Base-by-base conservation (phyloP, 2,329 filamentous ascomycete species). In the Epicoccum sorghinum region DNA sequence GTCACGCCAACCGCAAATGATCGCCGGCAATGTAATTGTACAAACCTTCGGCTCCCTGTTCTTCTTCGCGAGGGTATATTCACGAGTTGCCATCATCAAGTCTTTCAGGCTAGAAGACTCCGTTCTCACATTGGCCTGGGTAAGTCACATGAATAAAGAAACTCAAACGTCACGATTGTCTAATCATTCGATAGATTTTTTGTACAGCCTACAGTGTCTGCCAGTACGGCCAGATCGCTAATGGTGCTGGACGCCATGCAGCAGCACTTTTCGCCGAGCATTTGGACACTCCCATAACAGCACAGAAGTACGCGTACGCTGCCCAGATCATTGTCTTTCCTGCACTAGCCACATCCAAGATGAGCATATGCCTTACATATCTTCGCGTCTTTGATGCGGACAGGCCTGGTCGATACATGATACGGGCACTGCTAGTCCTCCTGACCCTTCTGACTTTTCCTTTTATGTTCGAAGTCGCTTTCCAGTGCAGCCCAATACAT, bases 301-400 rank as follows among this genome's bases (percentile, higher is more conserved):
- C 52, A 6, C 62, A 64, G 35, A 53, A 69, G 32, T 64, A 60
- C 50, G 53, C 62, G 13, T 69, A 58, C 39, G 63, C 52, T 3
- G 58, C 61, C 3, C 52, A 61, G 35, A 47, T 66, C 38, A 8
- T 61, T 6, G 38, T 61, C 25, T 50, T 63, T 10, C 42, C 52
- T 7, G 62, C 57, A 3, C 60, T 67, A n/a, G 49, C 59, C 2
- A 8, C 60, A 8, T 50, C 61, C 4, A 67, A 66, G 51, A 38
- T 65, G 38, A 67, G 65, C 54, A 66, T 67, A 33, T 66, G 65
- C 27, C 54, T 62, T 10, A 55, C 55, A 13, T 67, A 67, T 36
- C 48, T 66, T 10, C 63, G 65, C 23, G 59, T 67, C 23, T 66
- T 67, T 49, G 58, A 55, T 47, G 36, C 45, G 5, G 61, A 66